Base-by-base conservation (phyloP, 2,329 filamentous ascomycete species). In the Zasmidium cellare region DNA sequence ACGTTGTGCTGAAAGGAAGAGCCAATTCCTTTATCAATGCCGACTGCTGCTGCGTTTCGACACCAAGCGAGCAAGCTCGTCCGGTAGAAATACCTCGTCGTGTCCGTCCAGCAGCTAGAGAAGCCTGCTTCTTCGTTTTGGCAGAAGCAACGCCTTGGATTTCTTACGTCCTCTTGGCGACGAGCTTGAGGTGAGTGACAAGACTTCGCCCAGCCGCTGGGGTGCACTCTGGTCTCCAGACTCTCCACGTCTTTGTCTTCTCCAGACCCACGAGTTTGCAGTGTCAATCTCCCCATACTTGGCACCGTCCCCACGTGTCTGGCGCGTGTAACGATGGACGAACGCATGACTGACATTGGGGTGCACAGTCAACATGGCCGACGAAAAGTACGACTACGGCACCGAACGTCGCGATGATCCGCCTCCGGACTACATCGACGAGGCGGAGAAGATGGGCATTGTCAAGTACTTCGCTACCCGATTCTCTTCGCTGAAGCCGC, bases 401-500 rank as follows among this genome's bases (percentile, higher is more conserved):
- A 57, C 59, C 24, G 59, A 66, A 19, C 57, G 61, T 38, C 60
- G 57, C 52, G 60, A 65, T 44, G 58, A 66, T 54, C 44, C 45
- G 19, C 24, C 20, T 51, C 25, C 19, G 3, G 18, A 9, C 18
- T 24, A 35, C 31, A 19, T 20, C n/a, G 48, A 35, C 20, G 25
- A 18, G 28, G 9, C 48, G 25, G 51, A 65, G 12, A 65, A 69
- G 45, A 77, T 79, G 74, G 66, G 73, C 25, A 67, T 73, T 1
- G 75, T 76, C 16, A 75, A 74, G 57, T 86, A 86, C 66, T 66
- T 83, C 14, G 75, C 76, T 1, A 85, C 83, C 5, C 78, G 84
- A 18, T 55, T 85, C 18, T 73, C 80, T 0, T 79, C 82, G 0
- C 73, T 86, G 49, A 80, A 80, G 63, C 84, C 83, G n/a, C 79